These are phyloP conservation scores for Striga asiatica DNA, from an alignment of 257 asterid species.

Conservation along the genomic window DNA sequence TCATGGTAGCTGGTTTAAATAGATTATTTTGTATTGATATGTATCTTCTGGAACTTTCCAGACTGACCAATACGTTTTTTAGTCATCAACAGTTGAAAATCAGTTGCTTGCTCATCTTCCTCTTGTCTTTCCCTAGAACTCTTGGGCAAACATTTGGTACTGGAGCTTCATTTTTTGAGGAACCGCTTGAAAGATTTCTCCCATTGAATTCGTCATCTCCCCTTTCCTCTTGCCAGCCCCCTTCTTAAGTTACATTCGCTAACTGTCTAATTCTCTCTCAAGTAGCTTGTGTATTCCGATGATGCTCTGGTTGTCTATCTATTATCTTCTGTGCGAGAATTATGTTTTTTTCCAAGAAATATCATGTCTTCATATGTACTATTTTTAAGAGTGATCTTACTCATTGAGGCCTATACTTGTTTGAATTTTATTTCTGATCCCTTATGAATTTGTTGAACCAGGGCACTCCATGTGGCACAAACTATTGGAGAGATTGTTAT, in stretches of 20 bases:
- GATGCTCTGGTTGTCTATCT: too few relatives aligned
- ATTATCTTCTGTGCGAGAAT: too few relatives aligned
- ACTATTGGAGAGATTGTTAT: slow-evolving; percentile 69
- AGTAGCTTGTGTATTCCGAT: not conserved
- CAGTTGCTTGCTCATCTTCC: slow-evolving; percentile 7
- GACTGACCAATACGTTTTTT: not conserved
- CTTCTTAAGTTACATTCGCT: not conserved
- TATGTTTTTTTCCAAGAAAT: too few relatives aligned
- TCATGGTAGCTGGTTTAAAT: not conserved
- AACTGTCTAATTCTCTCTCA: not conserved
- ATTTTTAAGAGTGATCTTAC: too few relatives aligned
- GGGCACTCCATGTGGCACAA: slow-evolving; percentile 73
- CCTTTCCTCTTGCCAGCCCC: not conserved
- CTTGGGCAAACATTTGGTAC: not conserved
- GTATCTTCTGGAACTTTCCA: not conserved
- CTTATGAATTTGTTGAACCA: slow-evolving; percentile 25
- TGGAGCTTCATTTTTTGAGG: not conserved
- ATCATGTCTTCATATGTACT: too few relatives aligned
- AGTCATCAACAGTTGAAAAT: slow-evolving; percentile 7
- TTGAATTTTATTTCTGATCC: slow-evolving; percentile 9
- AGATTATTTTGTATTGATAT: not conserved
- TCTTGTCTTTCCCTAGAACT: slow-evolving; percentile 1
- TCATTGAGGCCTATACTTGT: slow-evolving; percentile 1
- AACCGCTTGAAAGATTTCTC: slow-evolving; percentile 1
- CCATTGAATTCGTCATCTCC: not conserved